Conservation (phyloP, 305 asterid species). For the Fraxinus sp. region DNA sequence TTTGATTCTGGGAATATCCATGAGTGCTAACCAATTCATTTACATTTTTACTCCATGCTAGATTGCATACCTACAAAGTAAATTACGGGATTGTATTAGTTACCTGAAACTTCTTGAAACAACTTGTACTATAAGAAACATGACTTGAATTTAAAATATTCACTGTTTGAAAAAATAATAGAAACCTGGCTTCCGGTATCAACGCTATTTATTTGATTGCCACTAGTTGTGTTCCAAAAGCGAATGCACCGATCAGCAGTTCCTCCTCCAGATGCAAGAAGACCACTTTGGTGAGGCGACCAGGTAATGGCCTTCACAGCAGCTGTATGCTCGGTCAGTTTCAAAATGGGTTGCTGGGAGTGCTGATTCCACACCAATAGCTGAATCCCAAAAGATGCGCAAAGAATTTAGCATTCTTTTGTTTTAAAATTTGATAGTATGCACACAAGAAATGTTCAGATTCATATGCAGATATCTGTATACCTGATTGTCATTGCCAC, state of each 20-base stretch:
- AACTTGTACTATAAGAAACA: neutral
- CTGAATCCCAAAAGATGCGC: constrained; percentile 32
- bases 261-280: constrained; percentile 97
- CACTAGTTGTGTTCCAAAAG: constrained; percentile 88
- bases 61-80: constrained; percentile 68
- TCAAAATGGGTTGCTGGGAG: constrained; percentile 71
- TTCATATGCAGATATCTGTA: constrained; percentile 8
- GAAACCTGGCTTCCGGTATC: constrained; percentile 97
- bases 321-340: constrained; percentile 90
- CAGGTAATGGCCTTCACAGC: constrained; percentile 97
- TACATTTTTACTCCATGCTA: constrained; percentile 95
- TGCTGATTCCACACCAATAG: constrained; percentile 94
- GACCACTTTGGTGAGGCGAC: constrained; percentile 93
- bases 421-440: neutral
- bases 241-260: constrained; percentile 99
- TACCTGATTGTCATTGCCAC: constrained; percentile 96
- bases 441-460: neutral
- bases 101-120: neutral
- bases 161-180: neutral
- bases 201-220: constrained; percentile 72
- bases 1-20: constrained; percentile 95
- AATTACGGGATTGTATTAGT: neutral
- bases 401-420: constrained; percentile 7
- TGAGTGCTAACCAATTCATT: constrained; percentile 97
- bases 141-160: neutral